Evolutionary conservation across 2,329 filamentous ascomycete genomes (phyloP), one percentile per base, ranked within the genome.

Genomic region (Trichothecium roseum): DNA sequence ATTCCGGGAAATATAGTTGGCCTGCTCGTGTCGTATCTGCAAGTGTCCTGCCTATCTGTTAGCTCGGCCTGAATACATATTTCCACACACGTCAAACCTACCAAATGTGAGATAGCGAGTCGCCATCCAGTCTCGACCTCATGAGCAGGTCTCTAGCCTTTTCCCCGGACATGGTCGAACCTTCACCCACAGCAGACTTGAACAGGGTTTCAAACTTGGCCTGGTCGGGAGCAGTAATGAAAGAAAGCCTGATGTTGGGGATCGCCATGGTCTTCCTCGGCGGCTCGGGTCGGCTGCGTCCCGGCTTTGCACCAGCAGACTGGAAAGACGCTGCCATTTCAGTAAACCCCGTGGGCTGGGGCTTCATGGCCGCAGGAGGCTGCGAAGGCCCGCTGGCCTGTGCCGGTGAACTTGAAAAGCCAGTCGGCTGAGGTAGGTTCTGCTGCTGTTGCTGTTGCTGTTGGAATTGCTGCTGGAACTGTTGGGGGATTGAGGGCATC

Each of bases 191-290:
- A 12, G 91, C 89, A 37, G 88, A 94, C 63, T 91, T 95, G 69
- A 98, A 98, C 29, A 98, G 65, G 38, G 91, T 91, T 66, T 98
- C 91, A 50, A 98, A 98, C 63, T 94, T 95, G 51, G 85, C 75
- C 60, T 98, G 91, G 54, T 98, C 91, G 51, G 82, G 78, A 18
- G 85, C 88, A 3, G 89, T 95, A 52, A 98, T 94, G 57, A 98
- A 98, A 3, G 88, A 94, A 41, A 98, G 64, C 34, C 91, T 75
- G 45, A 96, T 93, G 55, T 84, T 96, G 18, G 91, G 91, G 38
- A 98, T 95, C 63, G 83, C 91, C 47, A 74, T 79, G 10, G 70
- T 62, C 30, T 67, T 57, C 49, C 75, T 78, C 38, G 64, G 57
- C 8, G 64, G 55, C 38, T 64, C 59, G 7, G 64, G 55, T 40